Base-by-base conservation (phyloP, 1,284 basidiomycete species). In the Vanrija humicola region DNA sequence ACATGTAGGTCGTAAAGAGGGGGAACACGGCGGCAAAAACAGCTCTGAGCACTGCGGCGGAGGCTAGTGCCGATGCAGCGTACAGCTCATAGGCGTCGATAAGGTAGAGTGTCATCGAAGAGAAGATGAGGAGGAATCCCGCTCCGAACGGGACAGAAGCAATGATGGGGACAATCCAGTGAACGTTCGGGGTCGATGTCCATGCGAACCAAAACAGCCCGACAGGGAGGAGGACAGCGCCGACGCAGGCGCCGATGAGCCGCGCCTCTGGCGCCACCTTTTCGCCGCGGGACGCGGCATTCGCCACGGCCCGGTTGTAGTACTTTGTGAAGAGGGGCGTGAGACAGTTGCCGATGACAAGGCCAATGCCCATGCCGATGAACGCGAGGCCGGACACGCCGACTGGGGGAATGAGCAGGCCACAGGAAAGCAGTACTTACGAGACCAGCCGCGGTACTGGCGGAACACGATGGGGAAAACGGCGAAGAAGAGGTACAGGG, bases 1-100 rank as follows among this genome's bases (percentile, higher is more conserved):
- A 78, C 68, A 79, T 72, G 16, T 64, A 56, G 0, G 55, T 61
- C 0, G 69, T 59, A 59, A 78, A 77, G 21, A 77, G 64, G 1
- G 72, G 73, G 66, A 71, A 70, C 16, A 63, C 59, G 10, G 59
- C 59, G 4, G 85, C 88, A 50, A 85, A 80, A 3, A 82, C 71
- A 3, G 83, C 84, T 42, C 87, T 82, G 39, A 86, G 69, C 25
- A 90, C 82, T 25, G 87, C 83, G 21, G 85, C 86, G 34, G 86
- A 82, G 0, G 87, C 86, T 34, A 87, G 79, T 3, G 85, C 85
- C 54, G 82, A 83, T 0, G 86, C 86, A 55, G 84, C 84, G 63
- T 84, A 71, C 5, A 71, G 59, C 6, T 63, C 77, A 68, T 86
- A 86, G 3, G 81, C 76, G 61, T 86, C 85, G 80, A 87, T 84